A percentile compares a stretch with the other conserved stretches of the same genome.
Evolutionary conservation across 805 yeast species (phyloP).

Genomic region (Pichia thaimueangensis): DNA sequence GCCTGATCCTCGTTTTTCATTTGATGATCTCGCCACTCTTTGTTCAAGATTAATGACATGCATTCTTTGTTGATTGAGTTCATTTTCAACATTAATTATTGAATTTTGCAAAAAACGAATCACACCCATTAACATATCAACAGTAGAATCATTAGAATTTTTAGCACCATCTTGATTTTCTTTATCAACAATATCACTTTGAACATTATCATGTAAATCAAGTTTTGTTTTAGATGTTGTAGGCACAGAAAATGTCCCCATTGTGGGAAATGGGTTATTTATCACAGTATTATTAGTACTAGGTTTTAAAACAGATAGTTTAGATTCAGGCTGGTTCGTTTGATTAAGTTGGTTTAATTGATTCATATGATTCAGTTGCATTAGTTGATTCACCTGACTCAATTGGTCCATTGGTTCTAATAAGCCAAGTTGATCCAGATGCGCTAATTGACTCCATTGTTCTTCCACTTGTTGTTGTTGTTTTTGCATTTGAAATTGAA

Average conservation of each 20-base stretch:
- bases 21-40: constrained; percentile 21
- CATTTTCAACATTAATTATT: constrained; percentile 14
- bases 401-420: not conserved
- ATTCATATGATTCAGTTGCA: constrained; percentile 3
- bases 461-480: constrained; percentile 13
- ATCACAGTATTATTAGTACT: not conserved
- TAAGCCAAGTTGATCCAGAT: constrained; percentile 1
- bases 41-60: constrained; percentile 24
- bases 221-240: too few species aligned
- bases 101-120: constrained; percentile 4
- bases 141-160: not conserved
- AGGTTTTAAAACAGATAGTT: not conserved
- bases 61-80: constrained; percentile 18
- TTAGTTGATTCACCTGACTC: not conserved
- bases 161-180: not conserved
- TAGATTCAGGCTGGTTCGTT: not conserved
- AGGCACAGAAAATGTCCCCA: not conserved
- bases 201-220: too few species aligned
- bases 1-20: constrained; percentile 27
- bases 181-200: not conserved
- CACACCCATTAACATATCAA: not conserved
- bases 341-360: not conserved
- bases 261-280: not conserved
- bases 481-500: constrained; percentile 9
- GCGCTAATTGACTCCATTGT: constrained; percentile 4